Percentiles rank a stretch among this genome's conserved stretches.
These are phyloP conservation scores for Leucocoprinus leucothites DNA, from an alignment of 768 basidiomycete genomes.

Conservation along the genomic window DNA sequence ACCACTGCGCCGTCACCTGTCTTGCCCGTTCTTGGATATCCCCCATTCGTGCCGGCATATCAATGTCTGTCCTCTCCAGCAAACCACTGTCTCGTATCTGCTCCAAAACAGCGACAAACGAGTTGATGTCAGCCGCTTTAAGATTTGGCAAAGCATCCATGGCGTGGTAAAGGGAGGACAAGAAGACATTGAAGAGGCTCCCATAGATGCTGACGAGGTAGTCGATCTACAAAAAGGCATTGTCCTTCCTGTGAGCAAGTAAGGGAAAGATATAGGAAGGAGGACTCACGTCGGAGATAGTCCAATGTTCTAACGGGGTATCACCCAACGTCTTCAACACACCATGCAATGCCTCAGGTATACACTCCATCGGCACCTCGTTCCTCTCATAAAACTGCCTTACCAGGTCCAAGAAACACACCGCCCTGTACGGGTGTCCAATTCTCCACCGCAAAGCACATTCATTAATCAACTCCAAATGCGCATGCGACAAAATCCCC, in stretches of 20 bases:
- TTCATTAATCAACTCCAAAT: slow-evolving; percentile 83
- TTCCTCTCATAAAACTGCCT: slow-evolving; percentile 84
- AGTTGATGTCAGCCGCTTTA: slow-evolving; percentile 66
- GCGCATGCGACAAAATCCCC: slow-evolving; percentile 77
- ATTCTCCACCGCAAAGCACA: slow-evolving; percentile 91
- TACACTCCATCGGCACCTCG: slow-evolving; percentile 91
- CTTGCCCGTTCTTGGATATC: slow-evolving; percentile 69
- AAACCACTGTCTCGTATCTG: slow-evolving; percentile 67
- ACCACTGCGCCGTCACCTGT: slow-evolving; percentile 57
- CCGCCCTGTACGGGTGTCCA: slow-evolving; percentile 69
- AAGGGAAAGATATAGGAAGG: neutral
- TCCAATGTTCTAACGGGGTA: slow-evolving; percentile 73
- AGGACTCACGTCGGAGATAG: slow-evolving; percentile 71
- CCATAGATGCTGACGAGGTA: slow-evolving; percentile 67
- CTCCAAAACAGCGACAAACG: slow-evolving; percentile 66
- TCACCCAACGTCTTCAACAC: slow-evolving; percentile 71
- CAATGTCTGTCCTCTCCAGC: slow-evolving; percentile 70
- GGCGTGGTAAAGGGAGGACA: slow-evolving; percentile 79
- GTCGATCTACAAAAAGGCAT: slow-evolving; percentile 46
- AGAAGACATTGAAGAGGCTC: slow-evolving; percentile 80
- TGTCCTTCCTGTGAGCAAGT: neutral
- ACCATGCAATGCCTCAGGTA: slow-evolving; percentile 82
- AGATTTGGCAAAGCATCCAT: slow-evolving; percentile 75
- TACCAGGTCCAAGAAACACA: slow-evolving; percentile 83
- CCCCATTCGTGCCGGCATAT: slow-evolving; percentile 59